Percentiles rank a stretch among this genome's conserved stretches.
These are phyloP conservation scores for Populus hybrid DNA, from an alignment of 441 rosid species.

Conservation along the genomic window DNA sequence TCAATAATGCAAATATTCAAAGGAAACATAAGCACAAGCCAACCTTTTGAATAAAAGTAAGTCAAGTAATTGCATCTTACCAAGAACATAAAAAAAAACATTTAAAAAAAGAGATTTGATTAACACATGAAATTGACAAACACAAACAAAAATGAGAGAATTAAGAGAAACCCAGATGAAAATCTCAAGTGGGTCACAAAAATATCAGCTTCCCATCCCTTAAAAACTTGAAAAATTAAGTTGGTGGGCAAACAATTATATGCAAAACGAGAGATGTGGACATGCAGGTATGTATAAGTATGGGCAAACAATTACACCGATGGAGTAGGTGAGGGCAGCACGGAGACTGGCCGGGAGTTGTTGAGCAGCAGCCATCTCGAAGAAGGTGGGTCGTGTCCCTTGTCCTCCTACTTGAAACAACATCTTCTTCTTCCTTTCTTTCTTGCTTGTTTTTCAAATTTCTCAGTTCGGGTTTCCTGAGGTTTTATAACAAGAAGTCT, in stretches of 20 bases:
- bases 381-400: constrained; percentile 97
- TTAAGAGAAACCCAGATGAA: background rate
- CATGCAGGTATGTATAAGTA: background rate
- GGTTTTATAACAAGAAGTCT: background rate
- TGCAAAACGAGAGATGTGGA: background rate
- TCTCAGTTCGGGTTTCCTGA: background rate
- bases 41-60: background rate
- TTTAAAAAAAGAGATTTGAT: background rate
- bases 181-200: background rate
- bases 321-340: constrained; percentile 89
- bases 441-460: constrained; percentile 2
- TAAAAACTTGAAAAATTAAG: background rate
- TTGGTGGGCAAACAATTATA: background rate
- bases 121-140: background rate
- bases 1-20: background rate
- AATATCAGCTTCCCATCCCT: background rate
- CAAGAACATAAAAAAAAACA: background rate
- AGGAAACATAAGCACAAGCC: background rate
- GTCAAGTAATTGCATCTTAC: background rate
- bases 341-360: constrained; percentile 98
- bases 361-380: constrained; percentile 99
- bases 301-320: constrained; percentile 53
- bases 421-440: constrained; percentile 50
- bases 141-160: background rate
- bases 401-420: constrained; percentile 99